Evolutionary conservation across 768 basidiomycete species (phyloP).

Genomic region (Tubosaeta brunneosetosa): DNA sequence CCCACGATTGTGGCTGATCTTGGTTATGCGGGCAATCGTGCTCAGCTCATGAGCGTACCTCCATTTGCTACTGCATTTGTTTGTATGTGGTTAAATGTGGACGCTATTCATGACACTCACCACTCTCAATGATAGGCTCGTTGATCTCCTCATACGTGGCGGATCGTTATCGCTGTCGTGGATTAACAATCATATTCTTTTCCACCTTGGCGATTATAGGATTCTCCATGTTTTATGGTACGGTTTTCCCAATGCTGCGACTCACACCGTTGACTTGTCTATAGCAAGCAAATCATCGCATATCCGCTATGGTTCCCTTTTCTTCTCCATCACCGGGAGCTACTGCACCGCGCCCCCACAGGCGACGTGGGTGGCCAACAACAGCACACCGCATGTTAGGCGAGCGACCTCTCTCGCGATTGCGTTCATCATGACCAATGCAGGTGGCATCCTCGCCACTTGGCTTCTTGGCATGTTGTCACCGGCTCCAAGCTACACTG

Average conservation of each 20-base stretch:
- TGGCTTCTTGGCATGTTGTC: slow-evolving; percentile 55
- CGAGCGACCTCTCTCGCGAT: slow-evolving; percentile 58
- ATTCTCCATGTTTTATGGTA: slow-evolving; percentile 54
- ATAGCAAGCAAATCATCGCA: slow-evolving; percentile 29
- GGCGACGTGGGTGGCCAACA: slow-evolving; percentile 59
- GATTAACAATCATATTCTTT: slow-evolving; percentile 42
- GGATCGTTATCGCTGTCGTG: slow-evolving; percentile 50
- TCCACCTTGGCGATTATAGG: slow-evolving; percentile 43
- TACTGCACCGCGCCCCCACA: slow-evolving; percentile 53
- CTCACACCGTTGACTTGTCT: background rate
- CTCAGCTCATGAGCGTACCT: slow-evolving; percentile 61
- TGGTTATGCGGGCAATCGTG: slow-evolving; percentile 48
- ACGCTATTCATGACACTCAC: background rate
- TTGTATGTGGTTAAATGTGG: slow-evolving; percentile 28
- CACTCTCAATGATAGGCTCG: slow-evolving; percentile 25
- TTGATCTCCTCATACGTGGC: slow-evolving; percentile 45
- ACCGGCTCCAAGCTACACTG: slow-evolving; percentile 44
- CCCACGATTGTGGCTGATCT: slow-evolving; percentile 66
- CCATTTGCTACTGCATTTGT: slow-evolving; percentile 50
- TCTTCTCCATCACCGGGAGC: slow-evolving; percentile 50
- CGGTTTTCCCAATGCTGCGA: slow-evolving; percentile 5
- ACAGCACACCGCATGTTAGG: slow-evolving; percentile 50
- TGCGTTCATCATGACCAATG: slow-evolving; percentile 53
- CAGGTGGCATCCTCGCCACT: slow-evolving; percentile 56
- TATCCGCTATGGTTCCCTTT: slow-evolving; percentile 52